phyloP scores from a whole-genome alignment of 169 alveolate species.

The Amoebophrya sp. region DNA sequence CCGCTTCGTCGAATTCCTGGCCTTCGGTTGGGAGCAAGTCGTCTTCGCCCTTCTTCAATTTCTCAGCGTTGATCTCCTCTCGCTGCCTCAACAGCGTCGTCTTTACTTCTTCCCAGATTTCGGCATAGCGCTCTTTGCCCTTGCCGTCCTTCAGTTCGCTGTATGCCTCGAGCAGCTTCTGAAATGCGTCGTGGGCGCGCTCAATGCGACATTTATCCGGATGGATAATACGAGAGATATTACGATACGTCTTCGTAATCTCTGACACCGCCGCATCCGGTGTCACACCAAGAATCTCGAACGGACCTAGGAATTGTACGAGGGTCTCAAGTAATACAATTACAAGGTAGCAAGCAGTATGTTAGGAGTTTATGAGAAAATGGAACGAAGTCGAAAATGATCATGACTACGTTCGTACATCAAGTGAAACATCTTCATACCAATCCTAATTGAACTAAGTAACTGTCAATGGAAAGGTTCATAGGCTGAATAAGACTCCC shows the following conservation, averaged over 20 bases:
- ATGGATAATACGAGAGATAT: not conserved
- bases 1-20: not conserved
- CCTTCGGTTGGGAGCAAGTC: not conserved
- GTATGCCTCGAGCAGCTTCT: not conserved
- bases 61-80: not conserved
- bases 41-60: not conserved
- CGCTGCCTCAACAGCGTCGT: not conserved
- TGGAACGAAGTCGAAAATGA: no score
- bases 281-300: not conserved
- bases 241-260: not conserved
- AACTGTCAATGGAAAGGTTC: no score
- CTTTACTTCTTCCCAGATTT: not conserved
- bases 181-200: not conserved
- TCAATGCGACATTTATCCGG: not conserved
- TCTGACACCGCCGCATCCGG: not conserved
- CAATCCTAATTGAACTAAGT: no score
- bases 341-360: no score
- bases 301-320: no score
- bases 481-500: no score
- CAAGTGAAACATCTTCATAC: no score
- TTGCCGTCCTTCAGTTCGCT: constrained; percentile 15
- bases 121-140: not conserved
- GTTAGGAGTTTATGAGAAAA: no score
- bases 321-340: no score
- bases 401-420: no score